phyloP scores from a whole-genome alignment of 768 basidiomycete species.

The Epithele typhae region DNA sequence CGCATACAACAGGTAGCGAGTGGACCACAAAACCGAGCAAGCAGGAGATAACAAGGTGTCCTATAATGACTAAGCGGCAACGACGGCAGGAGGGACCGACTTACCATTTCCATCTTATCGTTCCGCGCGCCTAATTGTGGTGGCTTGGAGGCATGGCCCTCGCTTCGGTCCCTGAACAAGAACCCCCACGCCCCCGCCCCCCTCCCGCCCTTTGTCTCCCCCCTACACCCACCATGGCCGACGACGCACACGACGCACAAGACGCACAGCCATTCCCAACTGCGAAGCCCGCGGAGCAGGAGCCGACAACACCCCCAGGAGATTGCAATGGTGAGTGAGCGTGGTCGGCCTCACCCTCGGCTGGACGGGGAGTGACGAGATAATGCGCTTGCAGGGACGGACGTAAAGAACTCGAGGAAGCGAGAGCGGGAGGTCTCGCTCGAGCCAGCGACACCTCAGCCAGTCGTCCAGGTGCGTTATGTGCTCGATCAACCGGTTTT shows the following conservation, averaged over 20 bases:
- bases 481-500: conserved; percentile 10
- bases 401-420: conserved; percentile 56
- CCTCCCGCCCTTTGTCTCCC: conserved; percentile 1
- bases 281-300: not conserved
- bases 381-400: conserved; percentile 15
- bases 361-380: not conserved
- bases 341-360: not conserved
- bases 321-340: conserved; percentile 10
- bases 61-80: no score
- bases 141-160: conserved; percentile 12
- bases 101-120: conserved; percentile 6
- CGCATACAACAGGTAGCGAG: no score
- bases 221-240: conserved; percentile 2
- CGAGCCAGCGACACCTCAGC: conserved; percentile 49
- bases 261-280: not conserved
- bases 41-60: no score
- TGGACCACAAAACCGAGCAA: no score
- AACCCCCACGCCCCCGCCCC: conserved; percentile 10
- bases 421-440: conserved; percentile 75
- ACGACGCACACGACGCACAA: conserved; percentile 1
- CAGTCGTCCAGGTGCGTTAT: conserved; percentile 28
- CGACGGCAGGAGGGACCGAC: no score
- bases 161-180: conserved; percentile 18
- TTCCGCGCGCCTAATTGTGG: conserved; percentile 3
- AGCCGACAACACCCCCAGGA: conserved; percentile 10